phyloP scores from a whole-genome alignment of 345 rosid species.

The Capsella bursapastoris region DNA sequence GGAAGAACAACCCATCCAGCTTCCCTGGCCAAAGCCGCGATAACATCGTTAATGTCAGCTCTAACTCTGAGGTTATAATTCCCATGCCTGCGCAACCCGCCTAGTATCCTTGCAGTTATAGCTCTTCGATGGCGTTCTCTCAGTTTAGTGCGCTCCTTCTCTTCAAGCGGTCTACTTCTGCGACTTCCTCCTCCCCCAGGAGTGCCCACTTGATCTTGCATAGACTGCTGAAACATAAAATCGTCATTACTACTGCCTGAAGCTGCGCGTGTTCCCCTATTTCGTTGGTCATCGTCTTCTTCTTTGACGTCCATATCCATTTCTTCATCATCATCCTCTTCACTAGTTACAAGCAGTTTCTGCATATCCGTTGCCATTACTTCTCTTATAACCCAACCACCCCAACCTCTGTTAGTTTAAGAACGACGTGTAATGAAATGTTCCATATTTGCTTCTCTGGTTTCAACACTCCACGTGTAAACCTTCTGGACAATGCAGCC shows the following conservation, averaged over 20 bases:
- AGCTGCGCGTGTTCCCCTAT: constrained; percentile 56
- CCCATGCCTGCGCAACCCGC: constrained; percentile 95
- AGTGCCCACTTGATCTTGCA: constrained; percentile 77
- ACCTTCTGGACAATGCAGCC: constrained; percentile 33
- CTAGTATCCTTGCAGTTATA: constrained; percentile 95
- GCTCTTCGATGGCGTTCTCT: constrained; percentile 98
- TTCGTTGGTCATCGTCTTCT: constrained; percentile 71
- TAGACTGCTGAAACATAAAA: constrained; percentile 64
- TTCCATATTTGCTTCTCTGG: constrained; percentile 35
- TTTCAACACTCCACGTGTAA: constrained; percentile 27
- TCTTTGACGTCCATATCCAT: constrained; percentile 89
- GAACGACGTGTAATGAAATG: constrained; percentile 13
- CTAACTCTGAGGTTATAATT: constrained; percentile 98
- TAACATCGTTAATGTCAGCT: constrained; percentile 99
- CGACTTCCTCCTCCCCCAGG: constrained; percentile 68
- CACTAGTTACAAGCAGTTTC: constrained; percentile 69
- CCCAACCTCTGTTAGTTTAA: constrained; percentile 36
- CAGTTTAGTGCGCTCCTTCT: constrained; percentile 95
- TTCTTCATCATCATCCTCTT: constrained; percentile 95
- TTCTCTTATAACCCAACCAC: constrained; percentile 30
- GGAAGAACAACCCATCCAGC: constrained; percentile 99
- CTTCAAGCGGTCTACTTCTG: constrained; percentile 86
- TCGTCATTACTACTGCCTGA: constrained; percentile 57
- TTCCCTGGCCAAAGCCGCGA: constrained; percentile 98
- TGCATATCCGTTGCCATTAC: constrained; percentile 87